phyloP scores from a whole-genome alignment of 164 flowering plant genomes.

The Vitis cinerea region DNA sequence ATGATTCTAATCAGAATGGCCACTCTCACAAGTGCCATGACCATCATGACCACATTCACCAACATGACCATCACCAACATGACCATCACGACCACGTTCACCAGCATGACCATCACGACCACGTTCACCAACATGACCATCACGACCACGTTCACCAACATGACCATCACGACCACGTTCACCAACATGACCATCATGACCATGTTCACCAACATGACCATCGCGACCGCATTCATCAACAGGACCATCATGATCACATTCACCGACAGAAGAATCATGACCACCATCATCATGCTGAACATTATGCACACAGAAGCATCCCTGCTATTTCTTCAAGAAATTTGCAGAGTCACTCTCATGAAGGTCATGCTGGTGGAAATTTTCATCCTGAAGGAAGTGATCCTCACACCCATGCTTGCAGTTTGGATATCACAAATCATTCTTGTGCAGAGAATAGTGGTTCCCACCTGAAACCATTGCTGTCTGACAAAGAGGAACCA shows the following conservation, averaged over 20 bases:
- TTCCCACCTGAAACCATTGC: constrained; percentile 12
- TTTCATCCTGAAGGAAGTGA: constrained; percentile 15
- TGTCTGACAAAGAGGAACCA: constrained; percentile 25
- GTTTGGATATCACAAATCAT: constrained; percentile 14
- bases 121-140: constrained; percentile 8
- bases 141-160: constrained; percentile 8
- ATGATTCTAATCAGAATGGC: constrained; percentile 6
- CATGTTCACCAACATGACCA: constrained; percentile 24
- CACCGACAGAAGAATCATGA: constrained; percentile 6
- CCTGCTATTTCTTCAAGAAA: not conserved
- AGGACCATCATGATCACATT: constrained; percentile 13
- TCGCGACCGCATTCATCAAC: constrained; percentile 10
- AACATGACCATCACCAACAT: constrained; percentile 12
- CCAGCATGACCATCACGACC: not conserved
- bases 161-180: constrained; percentile 4
- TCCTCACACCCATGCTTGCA: constrained; percentile 7
- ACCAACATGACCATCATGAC: constrained; percentile 13
- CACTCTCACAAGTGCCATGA: constrained; percentile 10
- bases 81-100: not conserved
- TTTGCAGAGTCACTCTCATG: not conserved
- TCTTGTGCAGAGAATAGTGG: constrained; percentile 3
- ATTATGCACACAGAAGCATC: not conserved
- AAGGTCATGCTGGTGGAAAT: constrained; percentile 8
- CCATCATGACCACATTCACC: constrained; percentile 12
- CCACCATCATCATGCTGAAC: constrained; percentile 5